Evolutionary conservation across 2,329 filamentous ascomycete species (phyloP).

Genomic region (Plectosphaerella sp.): DNA sequence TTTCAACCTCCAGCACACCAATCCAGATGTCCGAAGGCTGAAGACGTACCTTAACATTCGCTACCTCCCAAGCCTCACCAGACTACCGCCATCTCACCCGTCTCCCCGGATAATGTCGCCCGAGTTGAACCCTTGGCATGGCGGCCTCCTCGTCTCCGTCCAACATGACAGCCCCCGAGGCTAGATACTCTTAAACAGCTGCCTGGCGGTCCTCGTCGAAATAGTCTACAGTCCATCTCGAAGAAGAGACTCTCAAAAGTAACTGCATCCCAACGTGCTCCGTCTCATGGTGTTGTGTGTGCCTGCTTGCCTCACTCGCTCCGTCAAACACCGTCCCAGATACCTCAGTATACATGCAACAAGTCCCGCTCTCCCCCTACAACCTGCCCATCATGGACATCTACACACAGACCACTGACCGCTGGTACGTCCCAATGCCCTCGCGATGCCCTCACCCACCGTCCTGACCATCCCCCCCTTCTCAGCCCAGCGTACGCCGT

Average conservation of each 20-base stretch:
- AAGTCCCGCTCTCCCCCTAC: neutral
- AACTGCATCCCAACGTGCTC: too few species aligned
- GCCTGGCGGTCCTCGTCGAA: too few species aligned
- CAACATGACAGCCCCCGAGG: too few species aligned
- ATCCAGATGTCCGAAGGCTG: neutral
- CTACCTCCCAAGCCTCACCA: neutral
- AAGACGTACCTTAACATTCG: neutral
- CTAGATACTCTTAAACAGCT: too few species aligned
- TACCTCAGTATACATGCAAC: neutral
- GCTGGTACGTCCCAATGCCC: conserved; percentile 23
- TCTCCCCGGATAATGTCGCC: too few species aligned
- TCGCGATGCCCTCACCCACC: neutral
- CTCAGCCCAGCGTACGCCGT: conserved; percentile 40
- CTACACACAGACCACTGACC: conserved; percentile 24
- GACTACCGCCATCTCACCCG: too few species aligned
- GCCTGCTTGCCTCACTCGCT: too few species aligned
- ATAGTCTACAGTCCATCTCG: too few species aligned
- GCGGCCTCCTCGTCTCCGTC: too few species aligned
- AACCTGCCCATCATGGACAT: conserved; percentile 20
- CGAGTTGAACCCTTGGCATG: too few species aligned
- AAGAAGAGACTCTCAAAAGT: too few species aligned
- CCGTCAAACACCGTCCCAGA: neutral
- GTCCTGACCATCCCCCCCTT: neutral
- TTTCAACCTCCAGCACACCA: neutral
- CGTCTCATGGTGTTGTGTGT: too few species aligned